These are phyloP conservation scores for Pichia sp. DNA, from an alignment of 1,139 yeast genomes.

Conservation along the genomic window DNA sequence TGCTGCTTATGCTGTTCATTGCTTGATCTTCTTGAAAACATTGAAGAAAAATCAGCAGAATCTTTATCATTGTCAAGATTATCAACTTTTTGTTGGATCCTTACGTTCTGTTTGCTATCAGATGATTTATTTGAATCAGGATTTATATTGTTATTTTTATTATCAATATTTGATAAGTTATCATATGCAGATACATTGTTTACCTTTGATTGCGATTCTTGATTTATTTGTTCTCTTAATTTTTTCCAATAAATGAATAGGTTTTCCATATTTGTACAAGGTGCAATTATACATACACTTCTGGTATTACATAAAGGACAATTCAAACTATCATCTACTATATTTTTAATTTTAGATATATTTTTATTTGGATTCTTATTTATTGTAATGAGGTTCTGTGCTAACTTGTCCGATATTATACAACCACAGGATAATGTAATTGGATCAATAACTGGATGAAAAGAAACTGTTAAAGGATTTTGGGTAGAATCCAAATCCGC, in stretches of 20 bases:
- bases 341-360: background rate
- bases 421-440: slow-evolving; percentile 67
- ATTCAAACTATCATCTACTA: background rate
- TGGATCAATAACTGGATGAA: slow-evolving; percentile 40
- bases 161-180: background rate
- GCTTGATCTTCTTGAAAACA: slow-evolving; percentile 2
- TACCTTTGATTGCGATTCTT: background rate
- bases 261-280: slow-evolving; percentile 47
- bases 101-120: background rate
- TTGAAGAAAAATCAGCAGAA: slow-evolving; percentile 17
- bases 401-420: slow-evolving; percentile 46
- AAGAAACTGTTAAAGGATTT: slow-evolving; percentile 16
- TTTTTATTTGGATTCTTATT: background rate
- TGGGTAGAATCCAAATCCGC: slow-evolving; percentile 17
- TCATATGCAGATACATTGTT: background rate
- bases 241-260: slow-evolving; percentile 32
- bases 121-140: background rate
- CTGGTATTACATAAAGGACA: slow-evolving; percentile 48
- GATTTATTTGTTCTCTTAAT: slow-evolving; percentile 26
- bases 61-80: slow-evolving; percentile 7
- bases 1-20: slow-evolving; percentile 5
- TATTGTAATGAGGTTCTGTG: background rate
- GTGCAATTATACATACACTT: slow-evolving; percentile 36
- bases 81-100: background rate
- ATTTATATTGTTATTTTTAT: background rate